Percentiles rank a stretch among this genome's conserved stretches.
These are phyloP conservation scores for Aspergillus awamori DNA, from an alignment of 2,329 filamentous ascomycete species.

Conservation along the genomic window DNA sequence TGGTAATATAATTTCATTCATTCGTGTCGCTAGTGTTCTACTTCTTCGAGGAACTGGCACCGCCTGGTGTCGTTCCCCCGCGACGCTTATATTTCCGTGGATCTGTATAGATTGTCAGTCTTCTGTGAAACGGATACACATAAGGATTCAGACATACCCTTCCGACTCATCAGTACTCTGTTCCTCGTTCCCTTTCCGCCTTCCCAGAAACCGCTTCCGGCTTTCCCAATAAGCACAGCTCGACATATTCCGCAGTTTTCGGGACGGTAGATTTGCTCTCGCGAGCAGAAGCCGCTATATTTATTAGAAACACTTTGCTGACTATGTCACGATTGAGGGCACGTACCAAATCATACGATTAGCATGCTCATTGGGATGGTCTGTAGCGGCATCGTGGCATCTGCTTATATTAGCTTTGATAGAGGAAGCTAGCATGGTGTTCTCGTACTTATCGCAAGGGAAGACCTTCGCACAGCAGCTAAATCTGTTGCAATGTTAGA, in stretches of 20 bases:
- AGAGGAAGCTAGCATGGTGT: not conserved
- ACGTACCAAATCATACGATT: conserved; percentile 75
- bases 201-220: conserved; percentile 77
- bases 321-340: not conserved
- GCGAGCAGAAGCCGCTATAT: conserved; percentile 67
- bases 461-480: conserved; percentile 61
- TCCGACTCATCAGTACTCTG: conserved; percentile 69
- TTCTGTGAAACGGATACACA: not conserved
- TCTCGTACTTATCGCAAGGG: conserved; percentile 57
- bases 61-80: conserved; percentile 45
- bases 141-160: conserved; percentile 48
- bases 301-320: not conserved
- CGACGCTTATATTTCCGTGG: conserved; percentile 71
- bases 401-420: conserved; percentile 35
- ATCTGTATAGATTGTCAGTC: conserved; percentile 47
- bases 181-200: conserved; percentile 82
- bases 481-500: conserved; percentile 40
- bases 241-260: conserved; percentile 77
- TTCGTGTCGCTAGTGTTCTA: not conserved
- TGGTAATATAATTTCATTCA: not conserved
- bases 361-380: conserved; percentile 78
- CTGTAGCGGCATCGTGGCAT: conserved; percentile 73
- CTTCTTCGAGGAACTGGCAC: conserved; percentile 31
- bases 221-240: conserved; percentile 68
- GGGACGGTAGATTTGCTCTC: conserved; percentile 77